Base-by-base conservation (phyloP, 352 stramenopile genomes). In the Phytophthora pinifolia region DNA sequence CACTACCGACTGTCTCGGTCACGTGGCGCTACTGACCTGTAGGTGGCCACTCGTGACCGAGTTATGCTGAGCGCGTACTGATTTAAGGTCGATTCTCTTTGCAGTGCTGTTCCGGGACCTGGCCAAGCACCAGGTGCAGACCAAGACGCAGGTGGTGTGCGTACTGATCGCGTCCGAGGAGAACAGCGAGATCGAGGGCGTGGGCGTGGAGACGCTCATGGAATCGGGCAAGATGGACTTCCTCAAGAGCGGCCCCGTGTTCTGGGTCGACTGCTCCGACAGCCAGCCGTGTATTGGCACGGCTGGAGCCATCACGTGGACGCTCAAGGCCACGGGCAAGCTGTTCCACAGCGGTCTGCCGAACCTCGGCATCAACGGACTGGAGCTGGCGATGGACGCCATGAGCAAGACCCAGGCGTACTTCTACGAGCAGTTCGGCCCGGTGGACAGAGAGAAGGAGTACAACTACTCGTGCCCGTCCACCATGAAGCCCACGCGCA, bases 251-350 rank as follows among this genome's bases (percentile, higher is more conserved):
- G 88, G 90, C 4, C 90, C 89, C 0, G 79, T 96, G 27, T 92
- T 97, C 46, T 98, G 91, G 92, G 75, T 98, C 15, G 92, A 98
- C 68, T 92, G 84, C 59, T 91, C 88, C 9, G 91, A 98, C 67
- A 93, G 74, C 31, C 87, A 98, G 64, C 90, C 91, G 13, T 98
- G 90, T 68, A 96, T 97, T 41, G 91, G 91, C 8, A 98, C 91
- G 29, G 82, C 88, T 25, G 86, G 88, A 15, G 73, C 76, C 0
- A 82, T 95, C 37, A 92, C 89, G 31, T 98, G 91, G 91, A 86
- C 75, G 32, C 54, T 98, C 9, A 97, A 97, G 60, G 86, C 87
- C 1, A 91, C 76, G 14, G 91, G 91, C 47, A 96, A 96, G 65
- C 70, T 97, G 22, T 97, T 97, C 67, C 91, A 98, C 56, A 96